Evolutionary conservation across 2,329 filamentous ascomycete genomes (phyloP).

Genomic region (Penicillium sp.): DNA sequence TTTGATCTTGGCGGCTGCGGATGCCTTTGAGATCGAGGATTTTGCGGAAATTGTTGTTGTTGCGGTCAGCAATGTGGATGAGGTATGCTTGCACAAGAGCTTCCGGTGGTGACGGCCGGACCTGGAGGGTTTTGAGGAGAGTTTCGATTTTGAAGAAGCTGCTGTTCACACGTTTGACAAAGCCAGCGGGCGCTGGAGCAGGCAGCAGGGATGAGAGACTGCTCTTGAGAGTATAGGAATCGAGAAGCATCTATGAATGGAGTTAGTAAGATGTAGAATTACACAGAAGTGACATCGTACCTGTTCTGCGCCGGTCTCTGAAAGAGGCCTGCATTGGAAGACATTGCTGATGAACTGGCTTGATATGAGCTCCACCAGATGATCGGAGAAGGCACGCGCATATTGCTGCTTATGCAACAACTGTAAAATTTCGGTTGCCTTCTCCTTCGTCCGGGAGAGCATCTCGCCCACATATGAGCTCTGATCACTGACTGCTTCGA

Average conservation of each 20-base stretch:
- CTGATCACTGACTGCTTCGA: constrained; percentile 91
- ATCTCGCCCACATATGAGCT: constrained; percentile 88
- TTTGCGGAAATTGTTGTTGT: constrained; percentile 92
- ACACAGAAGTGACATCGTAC: constrained; percentile 40
- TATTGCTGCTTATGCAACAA: constrained; percentile 88
- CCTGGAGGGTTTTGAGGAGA: constrained; percentile 93
- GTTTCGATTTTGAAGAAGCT: constrained; percentile 86
- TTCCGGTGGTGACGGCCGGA: constrained; percentile 85
- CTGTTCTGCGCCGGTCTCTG: constrained; percentile 91
- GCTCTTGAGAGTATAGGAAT: constrained; percentile 70
- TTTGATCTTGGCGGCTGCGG: constrained; percentile 72
- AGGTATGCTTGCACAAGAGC: constrained; percentile 95
- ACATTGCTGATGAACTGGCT: constrained; percentile 78
- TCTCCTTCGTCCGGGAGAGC: constrained; percentile 67
- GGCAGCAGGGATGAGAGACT: constrained; percentile 48
- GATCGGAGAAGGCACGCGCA: constrained; percentile 89
- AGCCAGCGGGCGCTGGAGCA: constrained; percentile 61
- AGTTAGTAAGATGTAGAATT: background rate
- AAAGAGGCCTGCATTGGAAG: constrained; percentile 84
- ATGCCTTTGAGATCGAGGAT: constrained; percentile 95
- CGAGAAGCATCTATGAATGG: constrained; percentile 74
- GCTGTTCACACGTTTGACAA: constrained; percentile 80
- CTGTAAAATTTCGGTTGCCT: constrained; percentile 70
- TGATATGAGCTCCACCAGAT: constrained; percentile 84
- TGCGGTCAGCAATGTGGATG: constrained; percentile 92